These are phyloP conservation scores for Capsella bursapastoris DNA, from an alignment of 345 rosid species.

Conservation along the genomic window DNA sequence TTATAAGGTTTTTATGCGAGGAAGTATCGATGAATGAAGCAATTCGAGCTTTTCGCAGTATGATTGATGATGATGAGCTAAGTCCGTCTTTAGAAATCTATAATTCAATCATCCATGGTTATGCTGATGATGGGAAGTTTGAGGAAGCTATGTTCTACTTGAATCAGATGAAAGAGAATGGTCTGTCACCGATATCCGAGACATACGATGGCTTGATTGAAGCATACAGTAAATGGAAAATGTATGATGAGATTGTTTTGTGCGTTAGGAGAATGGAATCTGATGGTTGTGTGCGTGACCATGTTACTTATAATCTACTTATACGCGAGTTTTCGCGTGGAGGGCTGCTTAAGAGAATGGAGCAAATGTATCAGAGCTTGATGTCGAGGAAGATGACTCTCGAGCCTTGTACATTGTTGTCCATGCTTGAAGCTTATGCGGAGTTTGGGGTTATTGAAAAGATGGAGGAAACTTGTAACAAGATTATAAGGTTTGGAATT, in stretches of 20 bases:
- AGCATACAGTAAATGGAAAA: conserved; percentile 60
- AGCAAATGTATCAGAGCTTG: conserved; percentile 48
- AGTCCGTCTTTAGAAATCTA: conserved; percentile 53
- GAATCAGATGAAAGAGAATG: conserved; percentile 52
- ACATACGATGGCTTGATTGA: conserved; percentile 64
- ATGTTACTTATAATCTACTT: conserved; percentile 67
- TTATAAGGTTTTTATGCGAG: conserved; percentile 55
- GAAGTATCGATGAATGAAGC: conserved; percentile 58
- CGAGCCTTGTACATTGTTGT: conserved; percentile 54
- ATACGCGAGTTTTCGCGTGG: conserved; percentile 59
- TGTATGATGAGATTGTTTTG: conserved; percentile 65
- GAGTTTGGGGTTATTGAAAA: conserved; percentile 59
- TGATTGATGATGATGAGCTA: conserved; percentile 49
- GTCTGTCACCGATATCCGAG: conserved; percentile 47
- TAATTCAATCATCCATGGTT: conserved; percentile 60
- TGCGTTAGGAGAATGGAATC: conserved; percentile 66
- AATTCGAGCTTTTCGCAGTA: conserved; percentile 46
- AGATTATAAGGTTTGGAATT: conserved; percentile 42
- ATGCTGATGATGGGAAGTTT: conserved; percentile 54
- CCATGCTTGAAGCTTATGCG: conserved; percentile 68
- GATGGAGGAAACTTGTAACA: conserved; percentile 61
- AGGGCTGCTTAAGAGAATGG: conserved; percentile 72
- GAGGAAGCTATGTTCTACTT: conserved; percentile 55
- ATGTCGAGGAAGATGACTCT: conserved; percentile 59
- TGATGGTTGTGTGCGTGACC: conserved; percentile 59